Base-by-base conservation (phyloP, 805 yeast species). In the Pichia cephalocereana region DNA sequence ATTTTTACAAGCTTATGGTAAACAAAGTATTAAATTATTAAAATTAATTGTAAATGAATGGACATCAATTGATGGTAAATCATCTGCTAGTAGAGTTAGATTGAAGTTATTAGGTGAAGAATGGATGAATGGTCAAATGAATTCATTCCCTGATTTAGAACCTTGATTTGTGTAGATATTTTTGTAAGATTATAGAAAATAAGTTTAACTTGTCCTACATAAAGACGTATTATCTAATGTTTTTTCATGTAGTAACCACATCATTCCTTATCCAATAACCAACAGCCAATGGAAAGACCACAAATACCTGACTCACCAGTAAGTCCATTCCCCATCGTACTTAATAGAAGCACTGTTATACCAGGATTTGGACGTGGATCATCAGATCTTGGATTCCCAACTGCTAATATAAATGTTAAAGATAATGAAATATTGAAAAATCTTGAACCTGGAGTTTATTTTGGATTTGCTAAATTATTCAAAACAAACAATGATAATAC, bases 311-410 rank as follows among this genome's bases (percentile, higher is more conserved):
- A 67, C 4, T 57, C 65, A 0, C 80, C 79, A 3, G 44, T 47
- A 9, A 52, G 69, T 0, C 77, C 79, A 8, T 70, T 58, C 36
- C 90, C 90, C 0, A 70, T 74, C 0, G 63, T 72, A 5, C 66
- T 72, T 6, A 65, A 62, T 15, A 62, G 65, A 43, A 68, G 82
- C 14, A 68, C 69, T 30, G 74, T 86, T 28, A 72, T 82, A 18
- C 73, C 90, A 31, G 99, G 99, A 0, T 93, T 87, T 66, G 99
- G 99, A 7, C 75, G 99, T 47, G 99, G 99, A 0, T 87, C 97
- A 0, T 65, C 93, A 0, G 96, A 88, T 56, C 72, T 93, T 40
- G 98, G 98, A 0, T 84, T 89, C 41, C 99, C 99, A 2, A 93
- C 99, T 0, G 98, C 97, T 8, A 91, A 91, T 59, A 77, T 91